Conservation (phyloP, 768 basidiomycete species). For the Mycena capillaripes region DNA sequence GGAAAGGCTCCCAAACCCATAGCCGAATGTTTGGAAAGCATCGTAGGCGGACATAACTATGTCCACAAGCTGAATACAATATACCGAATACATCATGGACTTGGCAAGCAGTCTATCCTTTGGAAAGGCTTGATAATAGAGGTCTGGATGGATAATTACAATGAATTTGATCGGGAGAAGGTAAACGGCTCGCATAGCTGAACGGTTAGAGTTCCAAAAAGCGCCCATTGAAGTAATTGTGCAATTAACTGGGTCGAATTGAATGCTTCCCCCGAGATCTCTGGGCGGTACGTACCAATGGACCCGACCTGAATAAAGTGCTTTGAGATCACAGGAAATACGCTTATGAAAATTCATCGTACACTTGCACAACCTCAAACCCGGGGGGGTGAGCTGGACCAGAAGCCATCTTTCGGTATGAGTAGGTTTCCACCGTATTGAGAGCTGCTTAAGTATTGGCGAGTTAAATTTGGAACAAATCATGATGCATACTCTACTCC, state of each 20-base stretch:
- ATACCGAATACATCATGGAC: background rate
- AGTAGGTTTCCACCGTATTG: background rate
- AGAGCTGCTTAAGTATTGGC: background rate
- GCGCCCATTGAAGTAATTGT: background rate
- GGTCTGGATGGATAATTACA: background rate
- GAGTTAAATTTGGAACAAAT: background rate
- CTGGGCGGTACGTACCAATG: background rate
- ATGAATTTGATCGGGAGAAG: background rate
- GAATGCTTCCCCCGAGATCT: background rate
- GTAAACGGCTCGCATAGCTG: background rate
- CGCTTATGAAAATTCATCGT: background rate
- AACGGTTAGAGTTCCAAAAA: background rate
- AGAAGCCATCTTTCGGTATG: background rate
- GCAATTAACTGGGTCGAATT: background rate
- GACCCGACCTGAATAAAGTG: background rate
- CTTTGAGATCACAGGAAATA: background rate
- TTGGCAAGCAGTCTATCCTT: background rate
- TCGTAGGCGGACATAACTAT: background rate
- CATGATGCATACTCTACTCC: background rate
- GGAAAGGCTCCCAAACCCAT: background rate
- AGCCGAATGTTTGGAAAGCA: background rate
- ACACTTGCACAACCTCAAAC: background rate
- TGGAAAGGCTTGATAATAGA: constrained; percentile 1
- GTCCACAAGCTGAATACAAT: background rate
- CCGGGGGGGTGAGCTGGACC: background rate